Percentiles rank a stretch among this genome's conserved stretches.
Evolutionary conservation across 139 green algal species (phyloP).

Genomic region (Chlorella sp.): DNA sequence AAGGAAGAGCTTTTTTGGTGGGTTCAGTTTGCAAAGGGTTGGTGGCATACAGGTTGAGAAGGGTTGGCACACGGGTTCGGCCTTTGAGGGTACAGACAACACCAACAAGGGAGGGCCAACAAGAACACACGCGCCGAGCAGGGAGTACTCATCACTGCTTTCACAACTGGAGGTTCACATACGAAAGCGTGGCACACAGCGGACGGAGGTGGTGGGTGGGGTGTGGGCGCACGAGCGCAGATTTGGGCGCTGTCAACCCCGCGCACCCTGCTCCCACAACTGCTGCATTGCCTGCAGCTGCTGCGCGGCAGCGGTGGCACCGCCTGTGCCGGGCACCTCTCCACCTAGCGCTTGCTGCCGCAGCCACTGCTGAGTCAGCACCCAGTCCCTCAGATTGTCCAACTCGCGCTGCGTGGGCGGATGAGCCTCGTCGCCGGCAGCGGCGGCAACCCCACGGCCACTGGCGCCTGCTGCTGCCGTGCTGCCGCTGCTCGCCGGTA

Average conservation of each 20-base stretch:
- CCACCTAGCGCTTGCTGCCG: slow-evolving; percentile 21
- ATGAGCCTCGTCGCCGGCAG: not conserved
- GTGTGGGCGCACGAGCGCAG: not conserved
- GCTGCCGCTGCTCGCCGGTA: not conserved
- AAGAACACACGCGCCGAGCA: no score
- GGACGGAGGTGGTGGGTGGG: not conserved
- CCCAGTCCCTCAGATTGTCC: slow-evolving; percentile 23
- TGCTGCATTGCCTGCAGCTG: slow-evolving; percentile 9
- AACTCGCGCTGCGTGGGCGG: slow-evolving; percentile 25
- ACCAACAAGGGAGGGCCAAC: no score
- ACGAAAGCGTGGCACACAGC: not conserved
- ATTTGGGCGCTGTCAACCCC: not conserved
- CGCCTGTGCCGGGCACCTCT: not conserved
- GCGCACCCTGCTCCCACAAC: slow-evolving; percentile 1
- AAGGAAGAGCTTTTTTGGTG: no score
- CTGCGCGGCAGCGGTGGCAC: not conserved
- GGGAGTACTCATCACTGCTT: no score
- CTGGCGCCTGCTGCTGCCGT: not conserved
- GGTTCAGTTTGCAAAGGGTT: no score
- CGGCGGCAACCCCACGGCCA: no score
- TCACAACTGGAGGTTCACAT: no score
- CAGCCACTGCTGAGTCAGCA: slow-evolving; percentile 41
- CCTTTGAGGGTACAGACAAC: no score
- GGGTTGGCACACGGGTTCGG: no score
- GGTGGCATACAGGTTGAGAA: no score